Conservation (phyloP, 192 early-diverging fungal species). For the Coemansia sp. region DNA sequence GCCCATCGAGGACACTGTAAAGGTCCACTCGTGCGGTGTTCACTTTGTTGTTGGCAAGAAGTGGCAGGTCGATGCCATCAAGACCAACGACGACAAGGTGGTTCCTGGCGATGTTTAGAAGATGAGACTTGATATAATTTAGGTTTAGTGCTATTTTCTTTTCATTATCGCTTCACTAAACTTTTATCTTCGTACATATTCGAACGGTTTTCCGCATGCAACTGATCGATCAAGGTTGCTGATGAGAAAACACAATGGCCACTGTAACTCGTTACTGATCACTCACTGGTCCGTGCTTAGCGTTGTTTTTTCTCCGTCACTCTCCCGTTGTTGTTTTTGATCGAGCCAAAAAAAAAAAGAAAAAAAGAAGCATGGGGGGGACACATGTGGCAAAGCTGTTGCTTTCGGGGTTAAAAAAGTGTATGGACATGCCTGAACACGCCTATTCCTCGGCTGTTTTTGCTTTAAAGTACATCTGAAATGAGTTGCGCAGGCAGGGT, state of each 20-base stretch:
- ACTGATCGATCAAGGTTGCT: too few relatives aligned
- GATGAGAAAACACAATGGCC: not conserved
- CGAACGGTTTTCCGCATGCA: not conserved
- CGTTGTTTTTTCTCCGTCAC: too few relatives aligned
- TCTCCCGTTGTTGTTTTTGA: not conserved
- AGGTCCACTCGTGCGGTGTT: conserved; percentile 45
- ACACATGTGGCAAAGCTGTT: not conserved
- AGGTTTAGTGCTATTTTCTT: too few relatives aligned
- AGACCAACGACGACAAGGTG: conserved; percentile 13
- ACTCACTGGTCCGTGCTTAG: not conserved
- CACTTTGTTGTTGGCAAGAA: conserved; percentile 53
- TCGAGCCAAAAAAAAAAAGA: not conserved
- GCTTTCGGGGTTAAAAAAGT: too few relatives aligned
- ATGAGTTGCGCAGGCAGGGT: not conserved
- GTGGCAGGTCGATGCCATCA: conserved; percentile 41
- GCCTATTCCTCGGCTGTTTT: too few relatives aligned
- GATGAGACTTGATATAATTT: too few relatives aligned
- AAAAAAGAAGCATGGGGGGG: not conserved
- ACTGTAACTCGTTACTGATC: not conserved
- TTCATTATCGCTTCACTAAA: not conserved
- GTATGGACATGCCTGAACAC: not conserved
- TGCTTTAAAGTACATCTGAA: too few relatives aligned
- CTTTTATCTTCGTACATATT: not conserved
- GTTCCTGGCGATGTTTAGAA: not conserved
- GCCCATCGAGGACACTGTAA: conserved; percentile 66